Percentiles rank a stretch among this genome's conserved stretches.
These are phyloP conservation scores for Yamadazyma sp. DNA, from an alignment of 805 yeast species.

Conservation along the genomic window DNA sequence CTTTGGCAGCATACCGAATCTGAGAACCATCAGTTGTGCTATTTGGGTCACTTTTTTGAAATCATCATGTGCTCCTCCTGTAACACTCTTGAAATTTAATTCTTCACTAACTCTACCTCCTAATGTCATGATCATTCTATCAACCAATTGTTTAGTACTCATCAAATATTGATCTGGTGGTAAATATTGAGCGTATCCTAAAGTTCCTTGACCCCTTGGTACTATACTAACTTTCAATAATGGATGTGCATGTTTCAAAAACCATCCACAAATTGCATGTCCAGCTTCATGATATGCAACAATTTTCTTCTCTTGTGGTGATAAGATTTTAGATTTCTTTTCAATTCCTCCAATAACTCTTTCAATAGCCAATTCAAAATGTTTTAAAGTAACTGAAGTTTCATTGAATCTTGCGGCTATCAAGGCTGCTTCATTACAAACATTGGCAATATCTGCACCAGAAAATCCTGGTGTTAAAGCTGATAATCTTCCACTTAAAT, in stretches of 20 bases:
- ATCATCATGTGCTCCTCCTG: constrained; percentile 96
- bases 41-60: constrained; percentile 92
- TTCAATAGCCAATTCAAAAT: constrained; percentile 95
- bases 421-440: constrained; percentile 95
- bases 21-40: constrained; percentile 90
- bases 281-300: constrained; percentile 99
- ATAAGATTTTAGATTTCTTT: constrained; percentile 78
- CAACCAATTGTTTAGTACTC: constrained; percentile 72
- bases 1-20: constrained; percentile 85
- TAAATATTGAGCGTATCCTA: constrained; percentile 96
- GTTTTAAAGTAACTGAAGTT: constrained; percentile 63
- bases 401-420: constrained; percentile 89
- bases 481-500: constrained; percentile 81
- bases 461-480: constrained; percentile 98
- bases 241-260: constrained; percentile 85
- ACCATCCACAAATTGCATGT: constrained; percentile 99
- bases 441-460: constrained; percentile 98
- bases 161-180: constrained; percentile 89
- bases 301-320: constrained; percentile 80
- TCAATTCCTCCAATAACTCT: constrained; percentile 96
- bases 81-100: constrained; percentile 83
- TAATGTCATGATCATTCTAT: constrained; percentile 93
- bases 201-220: constrained; percentile 95
- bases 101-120: constrained; percentile 98
- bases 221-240: constrained; percentile 91